phyloP scores from a whole-genome alignment of 192 early-diverging fungal genomes.

The Entomortierella parvispora region DNA sequence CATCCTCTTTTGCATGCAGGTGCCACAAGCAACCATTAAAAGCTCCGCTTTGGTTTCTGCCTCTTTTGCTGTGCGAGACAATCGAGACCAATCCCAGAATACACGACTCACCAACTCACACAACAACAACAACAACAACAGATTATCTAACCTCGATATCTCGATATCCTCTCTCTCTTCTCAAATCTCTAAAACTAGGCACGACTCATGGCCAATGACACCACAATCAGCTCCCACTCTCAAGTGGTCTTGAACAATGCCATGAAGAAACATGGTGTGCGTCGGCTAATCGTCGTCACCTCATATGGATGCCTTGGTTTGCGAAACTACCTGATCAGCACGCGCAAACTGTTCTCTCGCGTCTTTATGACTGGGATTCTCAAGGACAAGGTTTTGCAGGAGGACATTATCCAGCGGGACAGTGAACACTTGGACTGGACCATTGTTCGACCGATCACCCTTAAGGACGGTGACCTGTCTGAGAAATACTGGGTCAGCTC shows the following conservation, averaged over 20 bases:
- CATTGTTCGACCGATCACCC: constrained; percentile 48
- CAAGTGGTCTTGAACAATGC: constrained; percentile 49
- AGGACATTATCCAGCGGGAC: constrained; percentile 50
- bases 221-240: constrained; percentile 42
- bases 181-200: no score
- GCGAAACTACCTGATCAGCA: constrained; percentile 39
- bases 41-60: no score
- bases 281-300: constrained; percentile 45
- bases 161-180: no score
- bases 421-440: constrained; percentile 49
- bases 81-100: no score
- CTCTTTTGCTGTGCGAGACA: not conserved
- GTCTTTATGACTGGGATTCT: constrained; percentile 50
- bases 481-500: constrained; percentile 32
- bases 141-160: no score
- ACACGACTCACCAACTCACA: no score
- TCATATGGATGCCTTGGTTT: constrained; percentile 38
- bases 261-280: constrained; percentile 49
- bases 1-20: not conserved
- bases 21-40: no score
- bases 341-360: constrained; percentile 32
- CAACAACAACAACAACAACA: no score
- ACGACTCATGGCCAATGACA: constrained; percentile 40
- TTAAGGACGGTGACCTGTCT: constrained; percentile 46
- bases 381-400: constrained; percentile 52